phyloP scores from a whole-genome alignment of 1,284 basidiomycete species.

The Thecaphora thlaspeos region DNA sequence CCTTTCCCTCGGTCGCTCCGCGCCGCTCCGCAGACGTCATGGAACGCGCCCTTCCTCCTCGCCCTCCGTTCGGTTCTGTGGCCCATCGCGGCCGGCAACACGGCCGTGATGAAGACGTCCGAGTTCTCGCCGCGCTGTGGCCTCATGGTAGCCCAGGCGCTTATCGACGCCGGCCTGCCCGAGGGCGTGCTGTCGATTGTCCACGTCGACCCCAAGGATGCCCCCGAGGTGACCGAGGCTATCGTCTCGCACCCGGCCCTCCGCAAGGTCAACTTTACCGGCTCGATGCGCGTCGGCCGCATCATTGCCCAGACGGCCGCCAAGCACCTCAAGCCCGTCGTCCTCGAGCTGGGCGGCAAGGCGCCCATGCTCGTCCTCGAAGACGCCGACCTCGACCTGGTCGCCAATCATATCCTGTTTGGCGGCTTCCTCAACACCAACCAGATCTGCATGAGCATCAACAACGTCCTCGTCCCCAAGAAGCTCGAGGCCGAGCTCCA shows the following conservation, averaged over 20 bases:
- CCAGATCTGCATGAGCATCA: constrained; percentile 72
- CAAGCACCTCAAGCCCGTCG: constrained; percentile 68
- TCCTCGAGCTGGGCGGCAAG: constrained; percentile 62
- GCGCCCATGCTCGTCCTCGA: constrained; percentile 63
- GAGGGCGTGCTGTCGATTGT: constrained; percentile 67
- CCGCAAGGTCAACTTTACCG: constrained; percentile 61
- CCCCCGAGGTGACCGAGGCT: constrained; percentile 62
- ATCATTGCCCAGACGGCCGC: constrained; percentile 81
- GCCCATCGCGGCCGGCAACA: constrained; percentile 68
- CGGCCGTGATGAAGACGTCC: constrained; percentile 67
- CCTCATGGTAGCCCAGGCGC: constrained; percentile 62
- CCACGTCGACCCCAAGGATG: constrained; percentile 63
- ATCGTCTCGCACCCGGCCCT: constrained; percentile 66
- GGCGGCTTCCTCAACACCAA: constrained; percentile 68
- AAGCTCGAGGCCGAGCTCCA: constrained; percentile 60
- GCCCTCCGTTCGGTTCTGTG: constrained; percentile 62
- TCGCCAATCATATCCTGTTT: constrained; percentile 60
- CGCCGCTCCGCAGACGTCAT: constrained; percentile 19
- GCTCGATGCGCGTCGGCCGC: constrained; percentile 70
- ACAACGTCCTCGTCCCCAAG: constrained; percentile 67
- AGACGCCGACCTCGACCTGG: constrained; percentile 67
- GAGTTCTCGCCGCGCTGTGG: constrained; percentile 65
- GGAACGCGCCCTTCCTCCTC: constrained; percentile 56
- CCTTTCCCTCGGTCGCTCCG: neutral
- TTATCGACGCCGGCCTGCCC: constrained; percentile 65